Conservation (phyloP, 1,284 basidiomycete genomes). For the Quambalaria eucalypti region DNA sequence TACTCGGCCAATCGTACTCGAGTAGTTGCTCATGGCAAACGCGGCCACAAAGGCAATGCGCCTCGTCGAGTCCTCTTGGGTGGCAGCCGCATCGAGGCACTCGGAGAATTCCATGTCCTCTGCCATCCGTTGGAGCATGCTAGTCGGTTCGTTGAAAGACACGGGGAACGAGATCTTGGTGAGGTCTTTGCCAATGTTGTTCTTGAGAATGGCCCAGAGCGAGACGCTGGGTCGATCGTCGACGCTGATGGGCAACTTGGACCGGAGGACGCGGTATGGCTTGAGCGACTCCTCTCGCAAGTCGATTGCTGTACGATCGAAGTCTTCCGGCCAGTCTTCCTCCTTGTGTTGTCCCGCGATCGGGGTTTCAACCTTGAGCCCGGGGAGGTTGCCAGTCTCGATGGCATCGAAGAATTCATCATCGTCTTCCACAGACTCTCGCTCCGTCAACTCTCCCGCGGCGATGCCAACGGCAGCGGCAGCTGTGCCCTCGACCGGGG, state of each 20-base stretch:
- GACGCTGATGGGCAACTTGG: conserved; percentile 59
- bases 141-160: conserved; percentile 68
- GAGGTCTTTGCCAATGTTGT: conserved; percentile 90
- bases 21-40: conserved; percentile 97
- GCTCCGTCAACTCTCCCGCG: conserved; percentile 41
- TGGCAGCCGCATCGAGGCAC: conserved; percentile 65
- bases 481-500: neutral
- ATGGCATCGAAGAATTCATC: conserved; percentile 98
- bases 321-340: conserved; percentile 15
- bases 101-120: conserved; percentile 48
- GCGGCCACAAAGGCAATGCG: conserved; percentile 89
- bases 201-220: conserved; percentile 90
- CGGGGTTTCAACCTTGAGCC: conserved; percentile 30
- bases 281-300: conserved; percentile 17
- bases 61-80: conserved; percentile 66
- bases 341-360: conserved; percentile 8
- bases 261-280: conserved; percentile 62
- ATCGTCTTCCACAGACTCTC: conserved; percentile 64
- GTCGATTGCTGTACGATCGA: conserved; percentile 23
- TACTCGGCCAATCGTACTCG: conserved; percentile 64
- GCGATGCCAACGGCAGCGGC: conserved; percentile 23
- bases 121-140: conserved; percentile 70
- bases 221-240: conserved; percentile 83
- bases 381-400: conserved; percentile 56
- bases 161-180: conserved; percentile 94